These are phyloP conservation scores for Chaetomium cochliodes DNA, from an alignment of 495 filamentous ascomycete genomes.

Conservation along the genomic window DNA sequence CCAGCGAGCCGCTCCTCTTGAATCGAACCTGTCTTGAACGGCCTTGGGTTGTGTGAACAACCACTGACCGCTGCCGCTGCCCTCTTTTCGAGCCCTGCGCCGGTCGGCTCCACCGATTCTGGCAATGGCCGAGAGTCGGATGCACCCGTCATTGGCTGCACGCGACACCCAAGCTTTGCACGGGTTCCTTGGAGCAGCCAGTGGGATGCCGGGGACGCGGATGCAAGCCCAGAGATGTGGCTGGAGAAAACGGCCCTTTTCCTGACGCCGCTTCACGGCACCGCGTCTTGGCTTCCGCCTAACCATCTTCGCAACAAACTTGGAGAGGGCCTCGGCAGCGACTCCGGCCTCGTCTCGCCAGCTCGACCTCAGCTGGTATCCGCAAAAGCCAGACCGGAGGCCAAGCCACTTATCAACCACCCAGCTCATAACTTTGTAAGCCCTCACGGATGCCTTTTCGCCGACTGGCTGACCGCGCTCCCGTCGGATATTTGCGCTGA, in stretches of 20 bases:
- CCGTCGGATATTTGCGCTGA: conserved; percentile 19
- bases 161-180: background rate
- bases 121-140: conserved; percentile 5
- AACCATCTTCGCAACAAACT: background rate
- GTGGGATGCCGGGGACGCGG: background rate
- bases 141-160: conserved; percentile 20
- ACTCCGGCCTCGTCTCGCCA: conserved; percentile 1
- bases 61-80: conserved; percentile 14
- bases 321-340: conserved; percentile 15
- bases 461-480: background rate
- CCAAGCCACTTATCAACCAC: background rate
- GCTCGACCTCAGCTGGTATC: conserved; percentile 8
- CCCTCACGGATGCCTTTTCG: no score
- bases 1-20: background rate
- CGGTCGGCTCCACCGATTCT: conserved; percentile 12
- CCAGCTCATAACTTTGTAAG: no score
- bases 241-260: conserved; percentile 30
- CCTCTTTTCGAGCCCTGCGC: background rate
- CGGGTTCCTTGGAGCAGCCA: background rate
- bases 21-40: background rate
- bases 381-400: background rate
- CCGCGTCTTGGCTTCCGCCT: conserved; percentile 14
- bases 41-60: background rate
- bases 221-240: conserved; percentile 25
- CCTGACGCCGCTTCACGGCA: conserved; percentile 19